A percentile compares a stretch with the other conserved stretches of the same genome.
Conservation (phyloP, 1,139 yeast species). For the Hyphopichia buzzinii region DNA sequence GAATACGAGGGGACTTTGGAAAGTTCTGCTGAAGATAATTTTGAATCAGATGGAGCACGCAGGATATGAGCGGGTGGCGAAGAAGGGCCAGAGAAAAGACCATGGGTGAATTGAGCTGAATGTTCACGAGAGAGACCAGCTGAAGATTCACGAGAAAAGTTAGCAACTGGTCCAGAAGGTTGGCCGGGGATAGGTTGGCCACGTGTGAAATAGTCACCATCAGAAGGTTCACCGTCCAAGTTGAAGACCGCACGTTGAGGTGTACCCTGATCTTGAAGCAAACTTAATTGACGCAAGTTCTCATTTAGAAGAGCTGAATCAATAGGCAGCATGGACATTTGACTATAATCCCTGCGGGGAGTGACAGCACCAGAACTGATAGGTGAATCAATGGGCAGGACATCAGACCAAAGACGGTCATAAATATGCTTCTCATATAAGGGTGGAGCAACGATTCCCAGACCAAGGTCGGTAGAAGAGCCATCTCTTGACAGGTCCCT, state of each 20-base stretch:
- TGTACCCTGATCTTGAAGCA: constrained; percentile 14
- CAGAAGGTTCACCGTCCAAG: constrained; percentile 32
- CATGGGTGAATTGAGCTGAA: constrained; percentile 21
- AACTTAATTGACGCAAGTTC: constrained; percentile 51
- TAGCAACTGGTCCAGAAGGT: constrained; percentile 3
- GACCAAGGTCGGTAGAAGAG: constrained; percentile 34
- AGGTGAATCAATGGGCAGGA: constrained; percentile 59
- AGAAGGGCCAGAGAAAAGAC: constrained; percentile 27
- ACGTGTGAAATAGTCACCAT: constrained; percentile 20
- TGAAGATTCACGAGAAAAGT: constrained; percentile 3
- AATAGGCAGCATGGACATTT: constrained; percentile 41
- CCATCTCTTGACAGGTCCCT: constrained; percentile 22
- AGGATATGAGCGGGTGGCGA: constrained; percentile 62
- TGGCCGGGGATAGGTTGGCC: constrained; percentile 11
- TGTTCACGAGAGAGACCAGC: constrained; percentile 8
- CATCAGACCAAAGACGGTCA: constrained; percentile 79
- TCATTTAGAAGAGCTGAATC: constrained; percentile 48
- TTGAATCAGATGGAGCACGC: constrained; percentile 49
- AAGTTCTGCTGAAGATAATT: constrained; percentile 25
- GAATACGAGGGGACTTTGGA: constrained; percentile 80
- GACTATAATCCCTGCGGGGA: constrained; percentile 35
- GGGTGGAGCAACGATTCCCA: constrained; percentile 78
- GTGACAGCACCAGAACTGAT: constrained; percentile 50
- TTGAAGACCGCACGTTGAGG: constrained; percentile 40
- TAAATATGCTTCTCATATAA: constrained; percentile 81